These are phyloP conservation scores for Mucor velutinosus DNA, from an alignment of 371 early-diverging fungal species.

Conservation along the genomic window DNA sequence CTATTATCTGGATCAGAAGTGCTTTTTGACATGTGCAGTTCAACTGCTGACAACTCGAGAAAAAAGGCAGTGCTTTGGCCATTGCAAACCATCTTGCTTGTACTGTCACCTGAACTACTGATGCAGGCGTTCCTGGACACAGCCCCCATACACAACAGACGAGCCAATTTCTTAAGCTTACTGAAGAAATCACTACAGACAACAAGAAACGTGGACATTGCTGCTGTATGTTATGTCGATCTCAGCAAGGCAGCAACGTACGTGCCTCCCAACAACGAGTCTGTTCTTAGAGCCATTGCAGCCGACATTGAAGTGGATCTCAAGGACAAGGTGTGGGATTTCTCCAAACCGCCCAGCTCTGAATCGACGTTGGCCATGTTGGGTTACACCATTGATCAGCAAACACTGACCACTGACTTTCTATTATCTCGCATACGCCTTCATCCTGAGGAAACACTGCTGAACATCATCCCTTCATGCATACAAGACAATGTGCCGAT, in stretches of 20 bases:
- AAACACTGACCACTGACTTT: constrained; percentile 66
- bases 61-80: constrained; percentile 81
- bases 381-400: constrained; percentile 51
- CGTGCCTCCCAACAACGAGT: constrained; percentile 65
- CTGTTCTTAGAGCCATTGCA: constrained; percentile 66
- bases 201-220: constrained; percentile 67
- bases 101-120: constrained; percentile 77
- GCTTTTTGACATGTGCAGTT: constrained; percentile 74
- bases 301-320: constrained; percentile 76
- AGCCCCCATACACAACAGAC: constrained; percentile 34
- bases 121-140: constrained; percentile 52
- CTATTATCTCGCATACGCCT: constrained; percentile 72
- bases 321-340: constrained; percentile 73
- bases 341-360: constrained; percentile 44
- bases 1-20: constrained; percentile 73
- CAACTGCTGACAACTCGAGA: constrained; percentile 67
- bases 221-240: constrained; percentile 78
- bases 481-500: constrained; percentile 65
- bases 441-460: constrained; percentile 63
- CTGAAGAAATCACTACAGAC: constrained; percentile 66
- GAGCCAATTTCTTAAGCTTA: constrained; percentile 64
- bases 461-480: constrained; percentile 64
- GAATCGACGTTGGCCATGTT: constrained; percentile 47
- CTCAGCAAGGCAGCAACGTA: constrained; percentile 77
- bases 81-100: constrained; percentile 72